Evolutionary conservation across 2,329 filamentous ascomycete species (phyloP).

Genomic region (Alternaria solani): DNA sequence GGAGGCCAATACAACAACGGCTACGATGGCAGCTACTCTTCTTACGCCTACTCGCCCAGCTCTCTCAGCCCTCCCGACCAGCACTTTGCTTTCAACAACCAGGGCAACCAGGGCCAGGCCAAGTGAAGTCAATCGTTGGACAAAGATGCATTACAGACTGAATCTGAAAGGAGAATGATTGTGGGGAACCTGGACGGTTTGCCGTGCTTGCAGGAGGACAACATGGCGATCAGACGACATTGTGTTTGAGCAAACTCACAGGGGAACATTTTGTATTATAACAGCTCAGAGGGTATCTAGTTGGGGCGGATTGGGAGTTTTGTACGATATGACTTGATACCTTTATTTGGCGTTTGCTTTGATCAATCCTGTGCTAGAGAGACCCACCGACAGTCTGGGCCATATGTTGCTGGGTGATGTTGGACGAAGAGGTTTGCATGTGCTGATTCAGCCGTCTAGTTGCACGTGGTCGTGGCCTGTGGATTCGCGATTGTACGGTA

Average conservation of each 20-base stretch:
- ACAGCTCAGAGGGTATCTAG: not conserved
- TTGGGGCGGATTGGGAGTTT: not conserved
- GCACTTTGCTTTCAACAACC: slow-evolving; percentile 26
- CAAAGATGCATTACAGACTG: not conserved
- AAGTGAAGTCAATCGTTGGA: slow-evolving; percentile 13
- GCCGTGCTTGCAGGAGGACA: not conserved
- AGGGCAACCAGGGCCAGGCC: slow-evolving; percentile 23
- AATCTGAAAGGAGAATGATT: not conserved
- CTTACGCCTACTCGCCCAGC: slow-evolving; percentile 21
- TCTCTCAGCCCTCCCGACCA: slow-evolving; percentile 27
- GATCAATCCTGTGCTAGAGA: not conserved
- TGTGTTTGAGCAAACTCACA: not conserved
- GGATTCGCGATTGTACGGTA: not conserved
- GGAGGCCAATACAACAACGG: slow-evolving; percentile 25
- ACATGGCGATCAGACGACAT: not conserved
- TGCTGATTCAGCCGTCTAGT: not conserved
- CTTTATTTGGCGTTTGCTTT: slow-evolving; percentile 1
- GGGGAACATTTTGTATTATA: not conserved
- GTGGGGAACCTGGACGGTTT: not conserved
- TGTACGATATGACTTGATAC: slow-evolving; percentile 3
- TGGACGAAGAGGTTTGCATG: not conserved
- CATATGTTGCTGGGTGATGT: not conserved
- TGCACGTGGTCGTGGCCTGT: not conserved
- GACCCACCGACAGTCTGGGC: not conserved
- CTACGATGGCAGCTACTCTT: slow-evolving; percentile 30